phyloP scores from a whole-genome alignment of 305 asterid species.

The Ilex paraguariensis region DNA sequence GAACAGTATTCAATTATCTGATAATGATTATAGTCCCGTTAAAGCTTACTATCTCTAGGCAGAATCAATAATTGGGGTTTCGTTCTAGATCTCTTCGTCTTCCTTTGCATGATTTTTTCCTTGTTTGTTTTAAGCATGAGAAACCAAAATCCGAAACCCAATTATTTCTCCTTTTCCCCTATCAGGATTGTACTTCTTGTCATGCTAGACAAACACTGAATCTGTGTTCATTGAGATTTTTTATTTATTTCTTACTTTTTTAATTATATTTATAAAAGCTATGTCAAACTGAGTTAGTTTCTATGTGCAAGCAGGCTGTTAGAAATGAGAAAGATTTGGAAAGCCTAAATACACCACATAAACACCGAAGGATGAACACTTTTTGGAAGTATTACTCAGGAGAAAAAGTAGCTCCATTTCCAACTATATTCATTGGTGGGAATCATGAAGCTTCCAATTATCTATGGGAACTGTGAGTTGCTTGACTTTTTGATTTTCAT shows the following conservation, averaged over 20 bases:
- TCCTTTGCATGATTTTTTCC: not conserved
- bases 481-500: constrained; percentile 3
- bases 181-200: not conserved
- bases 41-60: not conserved
- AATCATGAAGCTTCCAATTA: constrained; percentile 99
- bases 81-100: not conserved
- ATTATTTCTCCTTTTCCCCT: not conserved
- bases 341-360: constrained; percentile 70
- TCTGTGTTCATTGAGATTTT: not conserved
- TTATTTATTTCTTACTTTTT: too few relatives aligned
- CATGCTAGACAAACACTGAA: not conserved
- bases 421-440: constrained; percentile 91
- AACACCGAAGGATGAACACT: constrained; percentile 70
- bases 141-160: not conserved
- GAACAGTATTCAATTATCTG: too few relatives aligned
- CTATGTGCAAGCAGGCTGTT: constrained; percentile 62
- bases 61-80: not conserved
- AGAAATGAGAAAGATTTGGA: constrained; percentile 82
- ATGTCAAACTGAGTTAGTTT: constrained; percentile 12
- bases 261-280: not conserved
- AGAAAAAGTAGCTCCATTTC: constrained; percentile 90
- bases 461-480: constrained; percentile 92
- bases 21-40: not conserved
- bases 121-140: not conserved
- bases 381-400: constrained; percentile 96